Percentiles rank a stretch among this genome's conserved stretches.
Evolutionary conservation across 2,329 filamentous ascomycete species (phyloP).

Genomic region (Hypoxylon sp.): DNA sequence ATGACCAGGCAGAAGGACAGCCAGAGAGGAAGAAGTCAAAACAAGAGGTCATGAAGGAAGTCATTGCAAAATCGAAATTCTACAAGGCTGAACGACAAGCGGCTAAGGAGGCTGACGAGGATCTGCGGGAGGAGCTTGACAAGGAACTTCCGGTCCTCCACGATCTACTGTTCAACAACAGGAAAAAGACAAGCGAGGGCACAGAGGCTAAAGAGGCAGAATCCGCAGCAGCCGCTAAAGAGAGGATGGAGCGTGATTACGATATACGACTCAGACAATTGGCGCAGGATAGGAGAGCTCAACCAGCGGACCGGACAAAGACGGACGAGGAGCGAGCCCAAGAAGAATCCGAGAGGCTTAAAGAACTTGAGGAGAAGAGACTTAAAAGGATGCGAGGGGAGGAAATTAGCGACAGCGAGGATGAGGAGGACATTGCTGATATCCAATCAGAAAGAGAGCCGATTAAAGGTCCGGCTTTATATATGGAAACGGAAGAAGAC

Average conservation of each 20-base stretch:
- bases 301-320: slow-evolving; percentile 89
- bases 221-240: slow-evolving; percentile 71
- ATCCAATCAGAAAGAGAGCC: slow-evolving; percentile 52
- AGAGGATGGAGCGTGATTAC: slow-evolving; percentile 86
- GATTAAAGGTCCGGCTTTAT: slow-evolving; percentile 38
- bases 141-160: slow-evolving; percentile 85
- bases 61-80: slow-evolving; percentile 96
- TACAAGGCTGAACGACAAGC: slow-evolving; percentile 96
- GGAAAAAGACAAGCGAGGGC: slow-evolving; percentile 57
- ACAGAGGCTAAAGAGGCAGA: slow-evolving; percentile 50
- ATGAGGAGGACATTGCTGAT: slow-evolving; percentile 54
- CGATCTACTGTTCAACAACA: slow-evolving; percentile 73
- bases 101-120: slow-evolving; percentile 92
- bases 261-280: slow-evolving; percentile 87
- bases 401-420: slow-evolving; percentile 60
- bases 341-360: slow-evolving; percentile 82
- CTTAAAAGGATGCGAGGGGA: slow-evolving; percentile 90
- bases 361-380: slow-evolving; percentile 86
- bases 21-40: slow-evolving; percentile 94
- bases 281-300: slow-evolving; percentile 85
- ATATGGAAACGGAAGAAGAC: slow-evolving; percentile 62
- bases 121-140: slow-evolving; percentile 86
- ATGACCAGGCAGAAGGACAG: slow-evolving; percentile 67
- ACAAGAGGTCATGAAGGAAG: slow-evolving; percentile 96
- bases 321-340: slow-evolving; percentile 88